Conservation (phyloP, 1,284 basidiomycete species). For the Irpex sp. region DNA sequence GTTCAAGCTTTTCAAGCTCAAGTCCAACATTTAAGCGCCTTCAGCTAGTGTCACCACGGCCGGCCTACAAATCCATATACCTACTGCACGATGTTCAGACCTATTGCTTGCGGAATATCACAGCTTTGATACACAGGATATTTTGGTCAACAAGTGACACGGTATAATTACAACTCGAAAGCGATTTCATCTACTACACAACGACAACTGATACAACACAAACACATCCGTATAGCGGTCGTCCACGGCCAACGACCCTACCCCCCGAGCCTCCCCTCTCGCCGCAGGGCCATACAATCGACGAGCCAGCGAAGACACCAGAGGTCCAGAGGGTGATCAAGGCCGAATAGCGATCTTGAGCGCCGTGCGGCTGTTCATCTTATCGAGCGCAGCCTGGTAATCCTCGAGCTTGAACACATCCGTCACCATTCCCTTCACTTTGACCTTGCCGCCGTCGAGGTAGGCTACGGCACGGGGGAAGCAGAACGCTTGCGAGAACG, state of each 20-base stretch:
- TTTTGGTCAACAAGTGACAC: no score
- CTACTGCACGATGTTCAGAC: no score
- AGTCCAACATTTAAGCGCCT: no score
- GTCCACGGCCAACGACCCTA: not conserved
- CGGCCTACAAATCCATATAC: no score
- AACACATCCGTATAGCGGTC: no score
- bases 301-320: not conserved
- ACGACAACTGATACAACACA: no score
- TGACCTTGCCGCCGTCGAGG: conserved; percentile 55
- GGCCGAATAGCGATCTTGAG: conserved; percentile 37
- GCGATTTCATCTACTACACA: no score
- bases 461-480: conserved; percentile 60
- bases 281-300: not conserved
- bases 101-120: no score
- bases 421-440: conserved; percentile 31
- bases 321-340: conserved; percentile 1
- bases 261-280: not conserved
- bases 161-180: no score
- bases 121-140: no score
- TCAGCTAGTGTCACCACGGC: no score
- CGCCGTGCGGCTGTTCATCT: conserved; percentile 44
- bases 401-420: conserved; percentile 50
- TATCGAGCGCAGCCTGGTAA: conserved; percentile 55
- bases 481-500: conserved; percentile 55
- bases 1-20: no score